Evolutionary conservation across 1,284 basidiomycete genomes (phyloP).

Genomic region (Leccinum colubrinum): DNA sequence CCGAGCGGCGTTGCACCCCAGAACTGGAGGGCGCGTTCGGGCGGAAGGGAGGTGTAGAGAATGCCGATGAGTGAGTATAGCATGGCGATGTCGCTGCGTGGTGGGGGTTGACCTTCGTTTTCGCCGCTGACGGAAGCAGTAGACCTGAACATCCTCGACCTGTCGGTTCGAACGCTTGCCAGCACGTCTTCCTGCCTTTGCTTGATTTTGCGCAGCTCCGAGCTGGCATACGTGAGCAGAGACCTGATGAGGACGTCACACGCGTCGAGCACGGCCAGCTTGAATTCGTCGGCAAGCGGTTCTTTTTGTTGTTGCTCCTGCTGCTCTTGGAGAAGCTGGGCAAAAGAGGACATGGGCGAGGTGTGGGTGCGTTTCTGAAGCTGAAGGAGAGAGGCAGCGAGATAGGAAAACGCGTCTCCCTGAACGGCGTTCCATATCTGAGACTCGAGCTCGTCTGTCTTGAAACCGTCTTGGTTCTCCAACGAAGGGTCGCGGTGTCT

Average conservation of each 20-base stretch:
- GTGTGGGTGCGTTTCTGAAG: too few species aligned
- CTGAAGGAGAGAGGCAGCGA: too few species aligned
- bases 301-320: too few species aligned
- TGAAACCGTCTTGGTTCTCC: constrained; percentile 66
- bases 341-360: too few species aligned
- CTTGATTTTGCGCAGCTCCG: constrained; percentile 88
- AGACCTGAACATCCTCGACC: constrained; percentile 50
- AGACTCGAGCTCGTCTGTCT: constrained; percentile 76
- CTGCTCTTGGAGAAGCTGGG: too few species aligned
- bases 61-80: constrained; percentile 83
- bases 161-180: constrained; percentile 51
- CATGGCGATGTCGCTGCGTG: constrained; percentile 82
- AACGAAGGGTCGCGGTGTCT: constrained; percentile 67
- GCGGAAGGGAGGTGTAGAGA: constrained; percentile 72
- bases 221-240: constrained; percentile 77
- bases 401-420: constrained; percentile 70
- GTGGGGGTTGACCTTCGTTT: constrained; percentile 35
- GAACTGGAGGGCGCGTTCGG: constrained; percentile 78
- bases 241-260: constrained; percentile 75
- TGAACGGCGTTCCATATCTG: constrained; percentile 81
- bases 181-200: constrained; percentile 88
- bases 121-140: constrained; percentile 41
- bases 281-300: constrained; percentile 50
- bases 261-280: constrained; percentile 57
- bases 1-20: constrained; percentile 69